Conservation (phyloP, 1,284 basidiomycete genomes). For the Rhodotorula glutinis region DNA sequence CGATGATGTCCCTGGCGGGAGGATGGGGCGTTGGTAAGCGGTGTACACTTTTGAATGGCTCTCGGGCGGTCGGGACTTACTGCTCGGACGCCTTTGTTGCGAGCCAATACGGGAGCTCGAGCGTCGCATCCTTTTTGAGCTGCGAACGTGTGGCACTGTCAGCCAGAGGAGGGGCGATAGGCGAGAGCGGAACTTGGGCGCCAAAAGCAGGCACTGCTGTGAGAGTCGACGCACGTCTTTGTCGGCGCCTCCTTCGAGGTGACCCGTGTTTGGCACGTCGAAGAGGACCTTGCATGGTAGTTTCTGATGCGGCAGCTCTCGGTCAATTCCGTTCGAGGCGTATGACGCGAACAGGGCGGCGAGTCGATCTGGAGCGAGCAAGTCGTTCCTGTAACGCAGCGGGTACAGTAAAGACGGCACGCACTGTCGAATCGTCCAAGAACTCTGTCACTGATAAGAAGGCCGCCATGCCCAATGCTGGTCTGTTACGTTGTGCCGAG, state of each 20-base stretch:
- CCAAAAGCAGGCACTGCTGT: too few relatives aligned
- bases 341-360: too few relatives aligned
- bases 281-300: constrained; percentile 43
- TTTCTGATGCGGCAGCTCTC: constrained; percentile 23
- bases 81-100: constrained; percentile 33
- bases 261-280: constrained; percentile 43
- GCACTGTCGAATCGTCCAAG: constrained; percentile 29
- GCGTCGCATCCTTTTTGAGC: constrained; percentile 39
- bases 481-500: too few relatives aligned
- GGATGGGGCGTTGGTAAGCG: neutral
- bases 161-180: too few relatives aligned
- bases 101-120: constrained; percentile 47
- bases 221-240: constrained; percentile 38
- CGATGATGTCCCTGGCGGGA: constrained; percentile 39
- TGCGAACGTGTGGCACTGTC: too few relatives aligned
- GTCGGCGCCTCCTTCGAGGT: constrained; percentile 45
- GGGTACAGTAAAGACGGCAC: neutral
- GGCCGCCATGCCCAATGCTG: constrained; percentile 6
- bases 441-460: constrained; percentile 31
- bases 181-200: too few relatives aligned
- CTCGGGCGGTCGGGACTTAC: constrained; percentile 5
- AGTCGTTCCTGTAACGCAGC: too few relatives aligned
- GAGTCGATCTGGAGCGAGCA: too few relatives aligned
- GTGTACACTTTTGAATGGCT: neutral
- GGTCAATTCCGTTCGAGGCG: too few relatives aligned